Conservation (phyloP, 176 grass and related monocot species). For the Avena atlantica region DNA sequence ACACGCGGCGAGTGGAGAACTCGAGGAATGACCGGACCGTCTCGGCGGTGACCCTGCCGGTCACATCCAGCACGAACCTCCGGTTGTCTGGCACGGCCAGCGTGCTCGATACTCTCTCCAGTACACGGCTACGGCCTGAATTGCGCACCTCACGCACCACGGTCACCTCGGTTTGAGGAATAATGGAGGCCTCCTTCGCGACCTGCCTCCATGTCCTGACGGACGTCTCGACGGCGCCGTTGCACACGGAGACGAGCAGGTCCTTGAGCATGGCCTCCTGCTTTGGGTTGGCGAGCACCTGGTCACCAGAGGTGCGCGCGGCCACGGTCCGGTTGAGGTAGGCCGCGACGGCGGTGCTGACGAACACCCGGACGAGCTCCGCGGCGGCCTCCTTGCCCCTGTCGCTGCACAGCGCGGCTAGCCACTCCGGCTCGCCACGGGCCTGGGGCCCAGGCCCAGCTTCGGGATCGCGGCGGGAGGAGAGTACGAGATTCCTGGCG, state of each 20-base stretch:
- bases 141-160: neutral
- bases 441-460: neutral
- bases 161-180: constrained; percentile 3
- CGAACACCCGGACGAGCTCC: constrained; percentile 71
- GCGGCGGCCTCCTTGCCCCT: constrained; percentile 70
- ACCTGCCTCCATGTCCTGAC: constrained; percentile 71
- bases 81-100: constrained; percentile 68
- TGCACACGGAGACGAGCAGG: constrained; percentile 75
- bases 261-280: constrained; percentile 84
- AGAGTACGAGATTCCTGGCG: constrained; percentile 65
- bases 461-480: constrained; percentile 41
- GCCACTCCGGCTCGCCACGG: constrained; percentile 52
- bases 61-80: constrained; percentile 84
- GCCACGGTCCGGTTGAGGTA: constrained; percentile 65
- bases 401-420: constrained; percentile 59
- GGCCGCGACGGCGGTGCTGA: constrained; percentile 67
- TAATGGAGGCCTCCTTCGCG: constrained; percentile 36
- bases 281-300: constrained; percentile 53
- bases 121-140: constrained; percentile 13
- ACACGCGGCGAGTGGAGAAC: constrained; percentile 58
- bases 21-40: constrained; percentile 80
- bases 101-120: constrained; percentile 63
- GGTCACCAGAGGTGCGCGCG: constrained; percentile 37
- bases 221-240: constrained; percentile 84
- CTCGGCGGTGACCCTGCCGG: constrained; percentile 73